These are phyloP conservation scores for Ustilago nuda DNA, from an alignment of 1,284 basidiomycete species.

Conservation along the genomic window DNA sequence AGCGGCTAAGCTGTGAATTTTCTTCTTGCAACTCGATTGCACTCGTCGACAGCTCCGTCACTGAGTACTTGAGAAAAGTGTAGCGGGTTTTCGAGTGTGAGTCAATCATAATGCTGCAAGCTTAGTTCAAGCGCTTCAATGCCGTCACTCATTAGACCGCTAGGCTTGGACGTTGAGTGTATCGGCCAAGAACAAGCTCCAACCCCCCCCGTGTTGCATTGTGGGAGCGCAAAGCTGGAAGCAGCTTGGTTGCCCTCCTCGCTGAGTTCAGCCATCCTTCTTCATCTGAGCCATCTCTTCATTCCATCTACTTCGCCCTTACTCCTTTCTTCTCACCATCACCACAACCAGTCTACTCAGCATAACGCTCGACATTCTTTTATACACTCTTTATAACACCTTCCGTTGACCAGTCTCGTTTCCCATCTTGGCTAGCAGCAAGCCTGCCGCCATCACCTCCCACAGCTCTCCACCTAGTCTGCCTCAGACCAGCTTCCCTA, in stretches of 20 bases:
- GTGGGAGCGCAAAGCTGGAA: conserved; percentile 5
- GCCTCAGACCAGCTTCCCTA: neutral
- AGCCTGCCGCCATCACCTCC: conserved; percentile 4
- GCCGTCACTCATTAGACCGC: neutral
- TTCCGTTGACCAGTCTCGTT: conserved; percentile 8
- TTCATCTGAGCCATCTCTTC: neutral
- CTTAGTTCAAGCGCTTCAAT: conserved; percentile 5
- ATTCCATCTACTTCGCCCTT: neutral
- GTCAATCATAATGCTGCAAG: conserved; percentile 10
- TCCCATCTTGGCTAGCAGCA: conserved; percentile 2
- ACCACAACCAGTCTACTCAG: conserved; percentile 7
- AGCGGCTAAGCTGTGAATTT: neutral
- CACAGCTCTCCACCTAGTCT: neutral
- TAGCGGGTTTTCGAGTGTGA: conserved; percentile 3
- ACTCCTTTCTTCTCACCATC: conserved; percentile 8
- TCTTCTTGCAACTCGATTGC: conserved; percentile 17
- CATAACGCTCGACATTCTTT: conserved; percentile 9
- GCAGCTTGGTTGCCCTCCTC: neutral
- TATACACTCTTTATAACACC: conserved; percentile 18
- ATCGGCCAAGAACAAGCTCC: conserved; percentile 2
- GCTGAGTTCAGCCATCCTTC: neutral
- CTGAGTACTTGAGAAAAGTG: neutral
- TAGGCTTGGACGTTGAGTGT: neutral
- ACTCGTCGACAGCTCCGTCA: conserved; percentile 28
- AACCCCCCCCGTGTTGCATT: neutral